Evolutionary conservation across 371 early-diverging fungal genomes (phyloP), one percentile per base, ranked within the genome.

Genomic region (Actinomortierella wolfii): DNA sequence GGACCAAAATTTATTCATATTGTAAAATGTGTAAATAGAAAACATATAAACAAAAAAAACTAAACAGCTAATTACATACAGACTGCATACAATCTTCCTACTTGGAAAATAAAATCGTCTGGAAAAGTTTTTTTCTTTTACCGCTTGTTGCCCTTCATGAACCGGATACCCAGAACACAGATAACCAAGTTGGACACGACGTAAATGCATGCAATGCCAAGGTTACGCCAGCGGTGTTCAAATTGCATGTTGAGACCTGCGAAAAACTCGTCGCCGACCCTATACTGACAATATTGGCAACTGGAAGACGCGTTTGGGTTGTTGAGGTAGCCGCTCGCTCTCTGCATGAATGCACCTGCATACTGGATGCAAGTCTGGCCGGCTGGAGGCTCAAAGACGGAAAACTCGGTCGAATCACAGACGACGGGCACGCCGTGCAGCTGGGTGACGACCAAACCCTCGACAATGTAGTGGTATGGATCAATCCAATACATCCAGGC

Each of bases 401-500:
- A 61, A n/a, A 80, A 74, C 45, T 86, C 87, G 1, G 44, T 25
- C 4, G 56, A 67, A 18, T 56, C 55, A 67, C 92, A 92, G 0
- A 50, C 39, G 4, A 89, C 76, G 26, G 56, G 53, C 3, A 82
- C 68, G n/a, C 71, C 75, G 17, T 83, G 79, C 65, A 92, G 71
- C 13, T 84, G 89, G 61, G 88, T 91, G 60, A 81, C 83, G 9
- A 90, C 75, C 13, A 89, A 76, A 54, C 88, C 90, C 68, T 91
- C 92, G 45, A 88, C 78, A 15, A 84, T 77, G 70, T 92, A 90
- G 49, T 83, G 83, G 65, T 85, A 86, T 2, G 89, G 89, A 68
- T 82, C 83, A 18, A 89, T 53, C 81, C 83, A 86, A 70, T 90
- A 90, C 81, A 92, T 85, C 88, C 89, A 89, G 1, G 78, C 45